Percentiles rank a stretch among this genome's conserved stretches.
These are phyloP conservation scores for Abelmoschus esculentus DNA, from an alignment of 345 rosid species.

Conservation along the genomic window DNA sequence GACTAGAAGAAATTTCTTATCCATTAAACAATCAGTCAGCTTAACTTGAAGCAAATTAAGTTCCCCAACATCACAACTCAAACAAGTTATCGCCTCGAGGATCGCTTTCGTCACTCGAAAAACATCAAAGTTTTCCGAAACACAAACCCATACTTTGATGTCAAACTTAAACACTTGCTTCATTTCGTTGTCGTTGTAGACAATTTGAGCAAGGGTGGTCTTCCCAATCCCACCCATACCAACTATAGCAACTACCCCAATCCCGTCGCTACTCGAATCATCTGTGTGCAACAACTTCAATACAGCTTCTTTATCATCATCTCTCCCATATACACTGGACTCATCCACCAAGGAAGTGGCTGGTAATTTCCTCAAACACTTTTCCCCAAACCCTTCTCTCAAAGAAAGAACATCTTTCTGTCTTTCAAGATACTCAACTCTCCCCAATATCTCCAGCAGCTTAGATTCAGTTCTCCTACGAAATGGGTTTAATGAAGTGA, in stretches of 20 bases:
- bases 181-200: constrained; percentile 15
- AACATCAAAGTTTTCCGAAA: constrained; percentile 15
- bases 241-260: constrained; percentile 18
- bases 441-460: not conserved
- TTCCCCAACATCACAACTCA: constrained; percentile 13
- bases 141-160: constrained; percentile 23
- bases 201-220: constrained; percentile 20
- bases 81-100: constrained; percentile 16
- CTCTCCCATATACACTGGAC: constrained; percentile 1
- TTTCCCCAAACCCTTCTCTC: not conserved
- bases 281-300: not conserved
- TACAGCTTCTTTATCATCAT: constrained; percentile 5
- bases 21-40: constrained; percentile 16
- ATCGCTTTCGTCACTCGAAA: not conserved
- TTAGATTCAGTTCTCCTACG: constrained; percentile 7
- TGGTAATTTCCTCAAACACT: not conserved
- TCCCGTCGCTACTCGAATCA: not conserved
- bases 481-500: not conserved
- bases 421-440: constrained; percentile 7
- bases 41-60: constrained; percentile 24
- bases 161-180: constrained; percentile 18
- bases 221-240: constrained; percentile 28
- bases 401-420: constrained; percentile 14
- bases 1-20: constrained; percentile 22
- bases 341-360: constrained; percentile 19